These are phyloP conservation scores for Rhodotorula babjevae DNA, from an alignment of 768 basidiomycete genomes.

Conservation along the genomic window DNA sequence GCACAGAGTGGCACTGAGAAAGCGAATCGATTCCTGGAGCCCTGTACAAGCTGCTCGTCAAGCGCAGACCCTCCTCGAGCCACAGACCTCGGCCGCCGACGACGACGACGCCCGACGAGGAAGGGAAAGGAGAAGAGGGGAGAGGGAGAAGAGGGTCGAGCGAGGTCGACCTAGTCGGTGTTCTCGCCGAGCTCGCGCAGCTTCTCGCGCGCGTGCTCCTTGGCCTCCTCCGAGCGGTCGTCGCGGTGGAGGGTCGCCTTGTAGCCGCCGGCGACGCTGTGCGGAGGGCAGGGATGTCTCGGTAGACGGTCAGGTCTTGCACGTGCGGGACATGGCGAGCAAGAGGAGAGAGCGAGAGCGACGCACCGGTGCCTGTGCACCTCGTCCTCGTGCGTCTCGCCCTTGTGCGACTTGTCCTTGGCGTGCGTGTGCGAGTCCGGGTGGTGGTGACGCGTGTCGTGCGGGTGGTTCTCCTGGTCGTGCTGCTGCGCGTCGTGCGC, in stretches of 20 bases:
- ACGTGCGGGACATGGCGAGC: too few species aligned
- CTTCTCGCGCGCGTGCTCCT: neutral
- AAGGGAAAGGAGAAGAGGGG: too few species aligned
- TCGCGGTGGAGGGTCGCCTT: slow-evolving; percentile 5
- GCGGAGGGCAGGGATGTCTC: neutral
- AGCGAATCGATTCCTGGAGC: too few species aligned
- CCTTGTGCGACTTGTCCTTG: neutral
- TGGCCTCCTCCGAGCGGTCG: slow-evolving; percentile 4
- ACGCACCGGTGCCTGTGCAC: slow-evolving; percentile 8
- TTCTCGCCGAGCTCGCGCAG: slow-evolving; percentile 10
- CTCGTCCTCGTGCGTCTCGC: slow-evolving; percentile 3
- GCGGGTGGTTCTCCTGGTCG: neutral
- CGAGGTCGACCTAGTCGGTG: neutral
- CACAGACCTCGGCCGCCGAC: too few species aligned
- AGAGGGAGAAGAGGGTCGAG: too few species aligned
- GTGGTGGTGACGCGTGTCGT: neutral
- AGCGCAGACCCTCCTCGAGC: too few species aligned
- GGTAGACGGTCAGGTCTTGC: too few species aligned
- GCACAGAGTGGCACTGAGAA: too few species aligned
- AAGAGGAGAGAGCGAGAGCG: neutral
- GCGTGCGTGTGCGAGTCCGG: neutral
- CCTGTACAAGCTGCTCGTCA: too few species aligned
- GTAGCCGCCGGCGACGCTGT: slow-evolving; percentile 1
- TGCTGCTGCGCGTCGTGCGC: neutral
- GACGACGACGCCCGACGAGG: too few species aligned